phyloP scores from a whole-genome alignment of 805 yeast species.

The Saccharomycopsis sp. region DNA sequence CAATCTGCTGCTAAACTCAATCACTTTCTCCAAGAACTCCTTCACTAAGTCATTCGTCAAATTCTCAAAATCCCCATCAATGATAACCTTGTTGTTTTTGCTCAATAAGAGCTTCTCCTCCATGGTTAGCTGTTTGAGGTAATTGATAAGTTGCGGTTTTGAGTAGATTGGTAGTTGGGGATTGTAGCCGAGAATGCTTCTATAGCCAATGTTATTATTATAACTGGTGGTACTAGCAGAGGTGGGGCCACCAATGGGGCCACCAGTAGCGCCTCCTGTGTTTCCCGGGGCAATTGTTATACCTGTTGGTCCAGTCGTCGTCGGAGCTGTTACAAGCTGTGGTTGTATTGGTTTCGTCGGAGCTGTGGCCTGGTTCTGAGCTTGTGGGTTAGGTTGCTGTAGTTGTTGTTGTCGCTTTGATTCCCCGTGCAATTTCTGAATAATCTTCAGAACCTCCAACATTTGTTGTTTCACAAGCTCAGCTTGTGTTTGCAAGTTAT shows the following conservation, averaged over 20 bases:
- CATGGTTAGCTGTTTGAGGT: constrained; percentile 13
- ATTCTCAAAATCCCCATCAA: constrained; percentile 19
- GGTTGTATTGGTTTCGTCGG: neutral
- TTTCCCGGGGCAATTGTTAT: too few species aligned
- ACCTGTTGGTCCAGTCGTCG: neutral
- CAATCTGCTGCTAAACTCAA: constrained; percentile 17
- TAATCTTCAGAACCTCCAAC: neutral
- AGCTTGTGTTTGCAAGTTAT: neutral
- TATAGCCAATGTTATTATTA: too few species aligned
- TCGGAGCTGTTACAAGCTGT: neutral
- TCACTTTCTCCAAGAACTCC: constrained; percentile 18
- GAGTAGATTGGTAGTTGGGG: constrained; percentile 10
- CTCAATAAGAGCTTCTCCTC: constrained; percentile 17
- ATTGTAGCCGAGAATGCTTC: constrained; percentile 18
- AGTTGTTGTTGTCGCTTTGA: constrained; percentile 1
- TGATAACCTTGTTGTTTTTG: constrained; percentile 15
- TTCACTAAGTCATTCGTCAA: constrained; percentile 18
- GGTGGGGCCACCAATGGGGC: too few species aligned
- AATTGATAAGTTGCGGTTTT: constrained; percentile 12
- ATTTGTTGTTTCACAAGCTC: neutral
- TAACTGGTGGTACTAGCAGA: too few species aligned
- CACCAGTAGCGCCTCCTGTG: too few species aligned
- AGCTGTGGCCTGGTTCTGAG: neutral
- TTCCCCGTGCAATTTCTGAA: neutral
- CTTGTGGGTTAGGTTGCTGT: constrained; percentile 9